Conservation (phyloP, 352 stramenopile genomes). For the Pythium angustatum region DNA sequence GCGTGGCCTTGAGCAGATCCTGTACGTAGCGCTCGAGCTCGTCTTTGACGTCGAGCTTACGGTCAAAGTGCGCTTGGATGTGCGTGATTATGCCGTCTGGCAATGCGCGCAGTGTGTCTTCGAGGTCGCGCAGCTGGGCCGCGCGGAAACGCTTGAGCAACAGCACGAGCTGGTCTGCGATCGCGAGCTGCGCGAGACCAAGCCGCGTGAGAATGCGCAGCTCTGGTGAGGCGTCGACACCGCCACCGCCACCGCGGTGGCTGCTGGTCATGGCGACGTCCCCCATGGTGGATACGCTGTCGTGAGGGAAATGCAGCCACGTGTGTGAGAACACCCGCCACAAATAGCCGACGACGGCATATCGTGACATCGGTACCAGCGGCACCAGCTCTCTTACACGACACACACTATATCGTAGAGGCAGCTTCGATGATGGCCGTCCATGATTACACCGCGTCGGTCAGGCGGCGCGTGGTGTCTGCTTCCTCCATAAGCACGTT, state of each 20-base stretch:
- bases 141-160: constrained; percentile 44
- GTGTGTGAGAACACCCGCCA: background rate
- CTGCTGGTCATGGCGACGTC: too few species aligned
- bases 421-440: too few species aligned
- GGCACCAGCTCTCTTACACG: too few species aligned
- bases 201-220: constrained; percentile 45
- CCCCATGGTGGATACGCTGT: too few species aligned
- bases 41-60: constrained; percentile 53
- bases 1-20: constrained; percentile 57
- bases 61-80: constrained; percentile 49
- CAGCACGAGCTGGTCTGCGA: constrained; percentile 38
- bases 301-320: background rate
- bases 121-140: constrained; percentile 45
- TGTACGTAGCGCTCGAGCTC: constrained; percentile 63
- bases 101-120: constrained; percentile 27
- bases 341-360: background rate
- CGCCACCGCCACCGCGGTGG: too few species aligned
- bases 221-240: background rate
- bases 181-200: constrained; percentile 36
- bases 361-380: too few species aligned
- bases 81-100: constrained; percentile 28
- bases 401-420: too few species aligned
- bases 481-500: too few species aligned
- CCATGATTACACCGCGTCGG: too few species aligned
- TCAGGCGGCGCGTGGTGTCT: too few species aligned